Conservation (phyloP, 805 yeast genomes). For the Candida koratica region DNA sequence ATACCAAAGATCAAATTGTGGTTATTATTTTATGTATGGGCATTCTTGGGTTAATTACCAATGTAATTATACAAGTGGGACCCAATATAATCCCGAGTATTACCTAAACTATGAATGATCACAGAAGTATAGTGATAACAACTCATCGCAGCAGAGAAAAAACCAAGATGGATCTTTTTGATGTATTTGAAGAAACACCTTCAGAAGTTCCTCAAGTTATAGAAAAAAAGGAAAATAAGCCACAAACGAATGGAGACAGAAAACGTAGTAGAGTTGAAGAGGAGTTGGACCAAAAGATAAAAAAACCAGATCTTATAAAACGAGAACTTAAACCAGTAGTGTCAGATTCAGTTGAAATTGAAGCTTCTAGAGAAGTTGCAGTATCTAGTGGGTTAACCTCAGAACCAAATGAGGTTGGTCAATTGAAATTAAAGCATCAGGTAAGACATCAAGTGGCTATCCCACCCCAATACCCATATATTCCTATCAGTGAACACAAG, state of each 20-base stretch:
- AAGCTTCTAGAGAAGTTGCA: constrained; percentile 84
- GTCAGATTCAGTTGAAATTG: constrained; percentile 82
- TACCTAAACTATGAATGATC: too few species aligned
- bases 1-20: background rate
- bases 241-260: constrained; percentile 8
- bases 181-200: constrained; percentile 58
- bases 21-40: background rate
- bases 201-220: constrained; percentile 25
- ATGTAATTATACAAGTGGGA: too few species aligned
- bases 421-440: constrained; percentile 78
- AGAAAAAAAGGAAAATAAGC: constrained; percentile 12
- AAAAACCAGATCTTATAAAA: constrained; percentile 21
- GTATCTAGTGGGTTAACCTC: constrained; percentile 62
- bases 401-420: constrained; percentile 23
- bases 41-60: background rate
- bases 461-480: constrained; percentile 86
- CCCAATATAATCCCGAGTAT: too few species aligned
- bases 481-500: constrained; percentile 84
- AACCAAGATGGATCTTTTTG: constrained; percentile 43
- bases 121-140: background rate
- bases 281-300: constrained; percentile 9
- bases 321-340: constrained; percentile 65
- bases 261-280: constrained; percentile 15
- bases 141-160: constrained; percentile 3
- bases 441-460: constrained; percentile 97